phyloP scores from a whole-genome alignment of 2,329 filamentous ascomycete genomes.

The Fusarium redolens region DNA sequence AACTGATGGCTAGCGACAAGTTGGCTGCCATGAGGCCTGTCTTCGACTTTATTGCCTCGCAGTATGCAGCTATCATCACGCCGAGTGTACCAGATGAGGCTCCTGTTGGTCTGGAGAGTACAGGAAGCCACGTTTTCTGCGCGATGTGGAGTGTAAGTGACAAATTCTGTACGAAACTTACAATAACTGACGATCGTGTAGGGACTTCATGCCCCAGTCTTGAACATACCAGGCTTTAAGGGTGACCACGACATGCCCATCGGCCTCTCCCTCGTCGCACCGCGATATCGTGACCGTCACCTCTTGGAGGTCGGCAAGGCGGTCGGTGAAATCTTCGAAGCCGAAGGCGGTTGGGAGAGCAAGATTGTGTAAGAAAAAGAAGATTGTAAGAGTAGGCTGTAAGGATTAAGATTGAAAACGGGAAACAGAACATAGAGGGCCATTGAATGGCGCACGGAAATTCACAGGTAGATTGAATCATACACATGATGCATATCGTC shows the following conservation, averaged over 20 bases:
- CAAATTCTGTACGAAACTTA: not conserved
- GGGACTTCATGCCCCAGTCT: constrained; percentile 68
- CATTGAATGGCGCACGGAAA: constrained; percentile 6
- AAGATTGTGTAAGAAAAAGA: constrained; percentile 8
- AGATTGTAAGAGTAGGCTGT: not conserved
- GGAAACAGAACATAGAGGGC: not conserved
- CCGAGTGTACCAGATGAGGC: constrained; percentile 72
- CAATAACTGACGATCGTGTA: constrained; percentile 26
- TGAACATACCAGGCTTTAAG: constrained; percentile 73
- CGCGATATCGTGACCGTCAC: constrained; percentile 59
- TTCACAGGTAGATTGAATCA: constrained; percentile 2
- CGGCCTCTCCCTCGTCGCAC: constrained; percentile 64
- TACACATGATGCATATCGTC: not conserved
- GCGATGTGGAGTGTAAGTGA: constrained; percentile 63
- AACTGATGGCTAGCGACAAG: constrained; percentile 65
- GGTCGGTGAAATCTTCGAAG: constrained; percentile 51
- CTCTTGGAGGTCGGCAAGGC: constrained; percentile 56
- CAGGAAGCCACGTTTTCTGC: constrained; percentile 67
- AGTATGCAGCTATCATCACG: constrained; percentile 67
- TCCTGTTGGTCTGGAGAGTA: constrained; percentile 63
- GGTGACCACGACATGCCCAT: constrained; percentile 67
- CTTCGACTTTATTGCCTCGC: constrained; percentile 63
- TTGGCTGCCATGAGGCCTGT: constrained; percentile 65
- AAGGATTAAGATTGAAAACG: constrained; percentile 1
- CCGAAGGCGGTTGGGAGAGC: constrained; percentile 45